A percentile compares a stretch with the other conserved stretches of the same genome.
These are phyloP conservation scores for Rutstroemia sp. DNA, from an alignment of 2,329 filamentous ascomycete genomes.

Conservation along the genomic window DNA sequence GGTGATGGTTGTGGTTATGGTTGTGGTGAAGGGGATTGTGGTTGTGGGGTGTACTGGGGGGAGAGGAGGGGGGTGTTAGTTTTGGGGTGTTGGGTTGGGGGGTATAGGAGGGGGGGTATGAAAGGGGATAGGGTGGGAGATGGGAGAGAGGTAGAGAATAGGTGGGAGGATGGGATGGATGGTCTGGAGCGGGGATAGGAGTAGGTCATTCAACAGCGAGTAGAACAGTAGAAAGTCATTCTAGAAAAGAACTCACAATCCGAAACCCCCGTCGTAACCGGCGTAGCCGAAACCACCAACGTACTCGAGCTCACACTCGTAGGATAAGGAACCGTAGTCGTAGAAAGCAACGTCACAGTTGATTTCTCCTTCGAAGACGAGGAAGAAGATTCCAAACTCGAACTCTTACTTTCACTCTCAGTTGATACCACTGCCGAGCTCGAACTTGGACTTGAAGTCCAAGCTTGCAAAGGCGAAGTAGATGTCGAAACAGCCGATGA, in stretches of 20 bases:
- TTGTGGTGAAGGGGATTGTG: slow-evolving; percentile 26
- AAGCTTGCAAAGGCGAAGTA: neutral
- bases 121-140: neutral
- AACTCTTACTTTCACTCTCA: neutral
- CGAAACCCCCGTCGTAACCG: too few species aligned
- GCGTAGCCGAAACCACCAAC: too few species aligned
- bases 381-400: neutral
- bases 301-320: too few species aligned
- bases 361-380: neutral
- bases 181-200: too few species aligned
- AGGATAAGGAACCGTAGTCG: neutral
- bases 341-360: neutral
- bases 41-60: slow-evolving; percentile 15
- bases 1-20: slow-evolving; percentile 24
- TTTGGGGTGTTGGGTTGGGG: slow-evolving; percentile 27
- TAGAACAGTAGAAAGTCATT: too few species aligned
- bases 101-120: slow-evolving; percentile 1
- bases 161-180: too few species aligned
- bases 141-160: neutral
- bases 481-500: neutral
- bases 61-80: slow-evolving; percentile 23
- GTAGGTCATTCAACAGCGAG: too few species aligned
- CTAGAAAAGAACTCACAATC: too few species aligned
- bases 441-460: neutral
- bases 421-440: neutral